Conservation (phyloP, 768 basidiomycete genomes). For the Russula brevipes region DNA sequence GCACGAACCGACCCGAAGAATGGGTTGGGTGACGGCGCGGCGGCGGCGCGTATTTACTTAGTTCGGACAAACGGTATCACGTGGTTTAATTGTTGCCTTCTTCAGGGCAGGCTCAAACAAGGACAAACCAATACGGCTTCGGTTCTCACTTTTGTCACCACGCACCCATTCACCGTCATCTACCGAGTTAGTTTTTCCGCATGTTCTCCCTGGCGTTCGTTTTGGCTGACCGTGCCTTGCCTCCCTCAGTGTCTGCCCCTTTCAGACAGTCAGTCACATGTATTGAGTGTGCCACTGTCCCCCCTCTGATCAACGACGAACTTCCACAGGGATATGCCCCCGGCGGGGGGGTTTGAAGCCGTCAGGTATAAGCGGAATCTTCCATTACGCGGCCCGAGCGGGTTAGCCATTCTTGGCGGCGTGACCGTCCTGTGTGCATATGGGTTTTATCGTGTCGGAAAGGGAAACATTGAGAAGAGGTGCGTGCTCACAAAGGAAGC, state of each 20-base stretch:
- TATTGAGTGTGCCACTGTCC: conserved; percentile 20
- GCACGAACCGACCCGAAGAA: neutral
- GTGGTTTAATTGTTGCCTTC: neutral
- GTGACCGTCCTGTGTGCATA: conserved; percentile 80
- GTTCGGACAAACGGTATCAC: conserved; percentile 11
- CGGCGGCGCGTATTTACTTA: conserved; percentile 1
- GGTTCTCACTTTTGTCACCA: neutral
- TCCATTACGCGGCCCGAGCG: conserved; percentile 82
- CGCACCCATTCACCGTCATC: conserved; percentile 1
- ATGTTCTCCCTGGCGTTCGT: conserved; percentile 6
- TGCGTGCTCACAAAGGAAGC: conserved; percentile 39
- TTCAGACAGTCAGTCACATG: conserved; percentile 54
- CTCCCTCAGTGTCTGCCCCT: conserved; percentile 48
- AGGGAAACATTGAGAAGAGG: conserved; percentile 91
- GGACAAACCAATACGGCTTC: neutral
- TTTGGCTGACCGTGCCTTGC: conserved; percentile 14
- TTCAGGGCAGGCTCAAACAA: neutral
- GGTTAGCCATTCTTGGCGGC: conserved; percentile 78
- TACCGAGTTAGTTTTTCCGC: conserved; percentile 18
- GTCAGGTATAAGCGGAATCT: conserved; percentile 96
- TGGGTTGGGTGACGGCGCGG: neutral
- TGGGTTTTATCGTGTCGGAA: conserved; percentile 88
- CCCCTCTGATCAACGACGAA: conserved; percentile 15
- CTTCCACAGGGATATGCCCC: conserved; percentile 84
- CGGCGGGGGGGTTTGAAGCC: conserved; percentile 85